These are phyloP conservation scores for Candolleomyces efflorescens DNA, from an alignment of 768 basidiomycete species.

Conservation along the genomic window DNA sequence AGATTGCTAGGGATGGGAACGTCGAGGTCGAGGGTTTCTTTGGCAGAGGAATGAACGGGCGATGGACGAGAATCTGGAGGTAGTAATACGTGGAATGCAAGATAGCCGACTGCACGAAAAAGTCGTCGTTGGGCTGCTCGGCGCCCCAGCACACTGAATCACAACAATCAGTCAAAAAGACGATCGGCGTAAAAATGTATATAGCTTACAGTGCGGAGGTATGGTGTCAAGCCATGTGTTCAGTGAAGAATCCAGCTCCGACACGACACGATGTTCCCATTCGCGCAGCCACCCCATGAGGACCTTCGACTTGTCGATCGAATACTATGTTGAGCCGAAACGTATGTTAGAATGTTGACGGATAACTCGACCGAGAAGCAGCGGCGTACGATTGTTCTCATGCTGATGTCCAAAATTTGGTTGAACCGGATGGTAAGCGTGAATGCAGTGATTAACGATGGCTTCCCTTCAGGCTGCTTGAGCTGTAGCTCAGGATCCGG, in stretches of 20 bases:
- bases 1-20: conserved; percentile 70
- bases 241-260: conserved; percentile 58
- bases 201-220: conserved; percentile 46
- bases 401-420: conserved; percentile 54
- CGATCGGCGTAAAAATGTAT: neutral
- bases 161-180: neutral
- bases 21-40: conserved; percentile 40
- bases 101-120: conserved; percentile 49
- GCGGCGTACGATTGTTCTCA: conserved; percentile 45
- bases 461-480: conserved; percentile 58
- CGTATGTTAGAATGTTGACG: neutral
- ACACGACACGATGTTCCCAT: conserved; percentile 51
- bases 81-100: conserved; percentile 41
- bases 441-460: conserved; percentile 51
- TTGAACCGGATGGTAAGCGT: conserved; percentile 48
- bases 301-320: conserved; percentile 34
- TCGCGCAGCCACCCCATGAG: conserved; percentile 37
- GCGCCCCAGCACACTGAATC: conserved; percentile 35
- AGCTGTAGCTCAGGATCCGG: conserved; percentile 44
- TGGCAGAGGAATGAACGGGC: conserved; percentile 67
- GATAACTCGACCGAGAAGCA: no score
- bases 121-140: conserved; percentile 21
- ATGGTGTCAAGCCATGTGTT: conserved; percentile 55
- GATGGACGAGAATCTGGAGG: conserved; percentile 60
- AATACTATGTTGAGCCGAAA: conserved; percentile 14